Base-by-base conservation (phyloP, 2,329 filamentous ascomycete species). In the Arthrinium puccinioides region DNA sequence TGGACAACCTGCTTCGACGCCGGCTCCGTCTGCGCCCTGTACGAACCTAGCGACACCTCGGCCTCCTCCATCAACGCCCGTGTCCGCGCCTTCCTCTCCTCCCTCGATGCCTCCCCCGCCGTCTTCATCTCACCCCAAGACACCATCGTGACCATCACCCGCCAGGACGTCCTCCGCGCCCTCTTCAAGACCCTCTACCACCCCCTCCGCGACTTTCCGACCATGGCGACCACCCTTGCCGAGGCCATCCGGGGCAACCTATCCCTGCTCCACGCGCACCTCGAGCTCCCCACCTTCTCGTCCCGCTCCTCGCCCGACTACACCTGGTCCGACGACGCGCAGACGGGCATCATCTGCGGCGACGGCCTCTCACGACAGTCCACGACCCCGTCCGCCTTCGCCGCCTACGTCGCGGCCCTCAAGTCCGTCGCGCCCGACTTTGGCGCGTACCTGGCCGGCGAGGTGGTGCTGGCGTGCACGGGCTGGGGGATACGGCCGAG, bases 391-490 rank as follows among this genome's bases (percentile, higher is more conserved):
- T 6, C 40, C 3, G 56, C 52, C 30, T 59, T 59, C 48, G 24
- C 33, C n/a, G 40, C 42, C 2, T 62, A 63, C 41, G 39, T 64
- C 8, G 19, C 36, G 6, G 30, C 40, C 11, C 50, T 63, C 15
- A 33, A 44, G 6, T 23, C 34, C 7, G 46, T 53, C 29, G 61
- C 61, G 1, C 42, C 47, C 4, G 46, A 57, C 14, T 49, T 61
- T 9, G 63, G 57, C 14, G 42, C 52, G 1, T 25, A 27, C 26
- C 64, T 62, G 63, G 40, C 60, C 11, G 31, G n/a, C 5, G 9
- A 24, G 9, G 48, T 66, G 31, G 61, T 61, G 2, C 44, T 69
- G 7, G 40, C 49, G 6, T 73, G 69, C 53, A 48, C 54, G 0
- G 58, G 59, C 4, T 62, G 67, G 52, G 44, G 23, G 1, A 48